Percentiles rank a stretch among this genome's conserved stretches.
These are phyloP conservation scores for Leccinum laetum DNA, from an alignment of 1,284 basidiomycete genomes.

Conservation along the genomic window DNA sequence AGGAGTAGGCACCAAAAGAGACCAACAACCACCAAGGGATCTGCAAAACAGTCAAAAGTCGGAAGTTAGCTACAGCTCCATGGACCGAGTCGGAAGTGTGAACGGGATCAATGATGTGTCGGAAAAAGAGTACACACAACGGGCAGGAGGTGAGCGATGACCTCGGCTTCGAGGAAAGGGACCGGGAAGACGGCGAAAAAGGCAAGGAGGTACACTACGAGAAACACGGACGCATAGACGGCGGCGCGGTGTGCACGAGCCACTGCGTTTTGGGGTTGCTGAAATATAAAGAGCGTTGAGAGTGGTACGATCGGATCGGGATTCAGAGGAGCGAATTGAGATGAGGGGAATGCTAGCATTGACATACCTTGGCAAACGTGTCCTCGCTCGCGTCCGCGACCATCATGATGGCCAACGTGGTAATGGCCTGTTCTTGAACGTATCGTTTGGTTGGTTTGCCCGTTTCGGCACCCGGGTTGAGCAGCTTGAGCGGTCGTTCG, in stretches of 20 bases:
- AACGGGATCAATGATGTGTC: neutral
- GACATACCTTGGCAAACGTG: constrained; percentile 62
- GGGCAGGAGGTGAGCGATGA: constrained; percentile 53
- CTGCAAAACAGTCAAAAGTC: constrained; percentile 40
- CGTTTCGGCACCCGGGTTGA: constrained; percentile 48
- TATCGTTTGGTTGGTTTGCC: constrained; percentile 48
- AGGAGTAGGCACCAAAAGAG: constrained; percentile 72
- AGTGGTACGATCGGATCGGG: too few species aligned
- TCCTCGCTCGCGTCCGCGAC: constrained; percentile 80
- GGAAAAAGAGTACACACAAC: constrained; percentile 30
- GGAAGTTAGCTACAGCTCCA: neutral
- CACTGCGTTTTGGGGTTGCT: constrained; percentile 8
- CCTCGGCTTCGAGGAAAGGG: constrained; percentile 52
- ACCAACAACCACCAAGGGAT: constrained; percentile 80
- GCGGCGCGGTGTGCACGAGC: constrained; percentile 24
- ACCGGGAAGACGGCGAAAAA: constrained; percentile 53
- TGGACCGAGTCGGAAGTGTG: neutral
- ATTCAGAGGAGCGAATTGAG: too few species aligned
- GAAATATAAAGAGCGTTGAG: neutral
- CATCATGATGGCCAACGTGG: constrained; percentile 82
- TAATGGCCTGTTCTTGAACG: constrained; percentile 84
- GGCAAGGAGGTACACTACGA: constrained; percentile 14
- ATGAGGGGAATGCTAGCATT: neutral
- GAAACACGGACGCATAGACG: constrained; percentile 12
- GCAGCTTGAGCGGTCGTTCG: constrained; percentile 63